Conservation (phyloP, 164 flowering plant species). For the Euptelea pleiosperma region DNA sequence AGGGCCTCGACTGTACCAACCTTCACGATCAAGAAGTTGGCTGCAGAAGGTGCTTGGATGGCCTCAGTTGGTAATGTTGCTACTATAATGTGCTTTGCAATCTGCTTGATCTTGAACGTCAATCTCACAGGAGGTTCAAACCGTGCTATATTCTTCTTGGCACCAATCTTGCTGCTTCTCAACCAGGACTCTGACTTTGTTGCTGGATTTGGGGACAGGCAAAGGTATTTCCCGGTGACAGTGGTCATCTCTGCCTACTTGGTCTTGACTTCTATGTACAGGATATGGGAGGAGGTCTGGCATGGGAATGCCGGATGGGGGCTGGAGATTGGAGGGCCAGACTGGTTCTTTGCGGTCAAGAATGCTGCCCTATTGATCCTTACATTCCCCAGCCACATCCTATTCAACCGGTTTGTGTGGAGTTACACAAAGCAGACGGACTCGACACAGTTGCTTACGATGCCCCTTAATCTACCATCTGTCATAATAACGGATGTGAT, state of each 20-base stretch:
- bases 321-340: slow-evolving; percentile 81
- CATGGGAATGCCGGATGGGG: slow-evolving; percentile 92
- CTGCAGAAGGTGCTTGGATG: slow-evolving; percentile 99
- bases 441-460: slow-evolving; percentile 53
- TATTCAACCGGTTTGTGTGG: slow-evolving; percentile 94
- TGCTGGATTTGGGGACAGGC: slow-evolving; percentile 92
- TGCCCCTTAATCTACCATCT: slow-evolving; percentile 88
- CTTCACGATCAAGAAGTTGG: slow-evolving; percentile 82
- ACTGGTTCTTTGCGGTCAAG: slow-evolving; percentile 91
- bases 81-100: slow-evolving; percentile 84
- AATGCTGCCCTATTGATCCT: slow-evolving; percentile 82
- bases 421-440: slow-evolving; percentile 70
- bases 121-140: slow-evolving; percentile 90
- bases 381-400: slow-evolving; percentile 91
- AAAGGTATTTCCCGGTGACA: slow-evolving; percentile 88
- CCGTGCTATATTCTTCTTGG: slow-evolving; percentile 85
- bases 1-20: slow-evolving; percentile 59
- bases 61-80: slow-evolving; percentile 97
- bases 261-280: slow-evolving; percentile 64
- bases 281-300: slow-evolving; percentile 92
- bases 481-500: slow-evolving; percentile 72
- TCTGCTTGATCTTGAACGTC: slow-evolving; percentile 77
- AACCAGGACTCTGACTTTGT: slow-evolving; percentile 96
- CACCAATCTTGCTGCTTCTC: slow-evolving; percentile 83
- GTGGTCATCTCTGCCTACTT: slow-evolving; percentile 71